Conservation (phyloP, 2,329 filamentous ascomycete genomes). For the Alternaria gaisen region DNA sequence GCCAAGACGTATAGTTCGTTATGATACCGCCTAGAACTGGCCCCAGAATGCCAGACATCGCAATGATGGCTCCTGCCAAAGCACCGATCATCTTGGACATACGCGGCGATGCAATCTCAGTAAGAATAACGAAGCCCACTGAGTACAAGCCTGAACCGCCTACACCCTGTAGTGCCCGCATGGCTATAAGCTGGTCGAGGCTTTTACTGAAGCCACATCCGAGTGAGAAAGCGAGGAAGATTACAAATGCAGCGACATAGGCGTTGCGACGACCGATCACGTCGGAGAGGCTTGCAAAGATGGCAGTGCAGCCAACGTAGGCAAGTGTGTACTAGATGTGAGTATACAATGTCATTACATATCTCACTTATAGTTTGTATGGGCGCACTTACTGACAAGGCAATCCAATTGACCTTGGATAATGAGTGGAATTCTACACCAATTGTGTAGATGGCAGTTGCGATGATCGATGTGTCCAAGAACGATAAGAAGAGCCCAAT, state of each 20-base stretch:
- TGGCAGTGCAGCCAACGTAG: conserved; percentile 63
- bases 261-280: conserved; percentile 43
- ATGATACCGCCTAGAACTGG: conserved; percentile 31
- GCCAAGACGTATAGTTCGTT: conserved; percentile 47
- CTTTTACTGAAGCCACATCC: conserved; percentile 41
- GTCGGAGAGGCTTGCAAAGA: conserved; percentile 47
- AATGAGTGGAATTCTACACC: conserved; percentile 59
- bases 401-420: conserved; percentile 28
- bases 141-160: conserved; percentile 43
- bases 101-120: conserved; percentile 37
- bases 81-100: conserved; percentile 13
- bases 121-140: conserved; percentile 39
- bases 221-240: conserved; percentile 43
- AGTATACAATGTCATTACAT: too few relatives aligned
- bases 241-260: conserved; percentile 35
- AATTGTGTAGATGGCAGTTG: conserved; percentile 66
- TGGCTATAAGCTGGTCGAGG: conserved; percentile 45
- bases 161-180: conserved; percentile 47
- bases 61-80: conserved; percentile 12
- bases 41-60: conserved; percentile 20
- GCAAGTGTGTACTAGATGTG: conserved; percentile 49
- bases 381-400: conserved; percentile 13
- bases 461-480: conserved; percentile 68
- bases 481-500: conserved; percentile 66
- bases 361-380: too few relatives aligned